Evolutionary conservation across 441 rosid genomes (phyloP).

Genomic region (Manihot esculenta): DNA sequence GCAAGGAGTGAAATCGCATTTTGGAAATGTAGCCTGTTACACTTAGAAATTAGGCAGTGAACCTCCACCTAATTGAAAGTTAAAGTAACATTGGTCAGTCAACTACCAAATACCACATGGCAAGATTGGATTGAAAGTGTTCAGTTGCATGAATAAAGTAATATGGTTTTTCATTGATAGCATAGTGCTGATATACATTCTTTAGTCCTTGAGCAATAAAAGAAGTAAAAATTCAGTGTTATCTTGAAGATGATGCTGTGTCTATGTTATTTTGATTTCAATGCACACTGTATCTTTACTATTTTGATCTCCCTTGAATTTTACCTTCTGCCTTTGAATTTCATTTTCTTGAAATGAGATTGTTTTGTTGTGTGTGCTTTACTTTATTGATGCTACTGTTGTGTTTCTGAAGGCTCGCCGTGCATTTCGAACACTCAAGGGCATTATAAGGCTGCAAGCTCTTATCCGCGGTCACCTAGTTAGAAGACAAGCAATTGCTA

Average conservation of each 20-base stretch:
- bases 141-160: background rate
- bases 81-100: background rate
- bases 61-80: background rate
- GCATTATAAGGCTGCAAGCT: conserved; percentile 79
- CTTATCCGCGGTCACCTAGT: conserved; percentile 85
- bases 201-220: background rate
- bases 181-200: background rate
- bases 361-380: background rate
- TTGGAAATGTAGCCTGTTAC: background rate
- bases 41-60: background rate
- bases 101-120: background rate
- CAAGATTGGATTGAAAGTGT: background rate
- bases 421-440: conserved; percentile 54
- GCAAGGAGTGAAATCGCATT: background rate
- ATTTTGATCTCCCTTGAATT: background rate
- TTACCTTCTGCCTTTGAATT: background rate
- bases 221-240: background rate
- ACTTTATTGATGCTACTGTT: conserved; percentile 18
- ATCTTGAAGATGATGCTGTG: background rate
- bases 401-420: conserved; percentile 52
- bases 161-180: background rate
- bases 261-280: background rate
- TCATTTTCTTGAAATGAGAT: background rate
- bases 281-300: background rate
- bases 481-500: conserved; percentile 80